Conservation (phyloP, 192 early-diverging fungal species). For the Umbelopsis isabellina region DNA sequence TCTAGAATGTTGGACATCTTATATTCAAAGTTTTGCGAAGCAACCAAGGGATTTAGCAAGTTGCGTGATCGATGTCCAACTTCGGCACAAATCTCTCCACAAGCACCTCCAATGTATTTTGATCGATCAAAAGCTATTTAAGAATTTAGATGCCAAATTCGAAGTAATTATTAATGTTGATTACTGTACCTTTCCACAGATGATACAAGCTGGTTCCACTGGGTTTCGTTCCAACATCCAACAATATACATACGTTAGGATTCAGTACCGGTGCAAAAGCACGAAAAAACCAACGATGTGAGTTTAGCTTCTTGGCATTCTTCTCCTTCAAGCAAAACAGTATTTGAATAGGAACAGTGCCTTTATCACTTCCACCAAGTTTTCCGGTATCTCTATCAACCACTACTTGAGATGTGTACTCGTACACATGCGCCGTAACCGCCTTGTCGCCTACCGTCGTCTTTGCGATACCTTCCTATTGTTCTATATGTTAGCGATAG, state of each 20-base stretch:
- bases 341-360: slow-evolving; percentile 85
- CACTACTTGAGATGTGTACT: slow-evolving; percentile 83
- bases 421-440: slow-evolving; percentile 84
- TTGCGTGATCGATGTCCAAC: slow-evolving; percentile 72
- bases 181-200: slow-evolving; percentile 71
- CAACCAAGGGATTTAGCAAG: slow-evolving; percentile 85
- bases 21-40: slow-evolving; percentile 97
- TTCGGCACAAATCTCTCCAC: slow-evolving; percentile 91
- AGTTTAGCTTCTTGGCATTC: slow-evolving; percentile 94
- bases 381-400: slow-evolving; percentile 64
- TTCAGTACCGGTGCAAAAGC: slow-evolving; percentile 82
- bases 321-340: slow-evolving; percentile 93
- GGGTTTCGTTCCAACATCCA: slow-evolving; percentile 94
- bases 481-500: neutral
- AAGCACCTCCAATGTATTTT: slow-evolving; percentile 84
- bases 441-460: slow-evolving; percentile 69
- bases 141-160: neutral
- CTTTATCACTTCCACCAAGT: slow-evolving; percentile 66
- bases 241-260: slow-evolving; percentile 86
- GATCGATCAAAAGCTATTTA: slow-evolving; percentile 69
- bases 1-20: slow-evolving; percentile 97
- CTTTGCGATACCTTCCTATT: slow-evolving; percentile 63
- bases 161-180: neutral
- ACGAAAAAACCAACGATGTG: slow-evolving; percentile 97
- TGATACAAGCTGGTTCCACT: slow-evolving; percentile 82